Conservation (phyloP, 2,329 filamentous ascomycete genomes). For the Echinosphaeria canescens region DNA sequence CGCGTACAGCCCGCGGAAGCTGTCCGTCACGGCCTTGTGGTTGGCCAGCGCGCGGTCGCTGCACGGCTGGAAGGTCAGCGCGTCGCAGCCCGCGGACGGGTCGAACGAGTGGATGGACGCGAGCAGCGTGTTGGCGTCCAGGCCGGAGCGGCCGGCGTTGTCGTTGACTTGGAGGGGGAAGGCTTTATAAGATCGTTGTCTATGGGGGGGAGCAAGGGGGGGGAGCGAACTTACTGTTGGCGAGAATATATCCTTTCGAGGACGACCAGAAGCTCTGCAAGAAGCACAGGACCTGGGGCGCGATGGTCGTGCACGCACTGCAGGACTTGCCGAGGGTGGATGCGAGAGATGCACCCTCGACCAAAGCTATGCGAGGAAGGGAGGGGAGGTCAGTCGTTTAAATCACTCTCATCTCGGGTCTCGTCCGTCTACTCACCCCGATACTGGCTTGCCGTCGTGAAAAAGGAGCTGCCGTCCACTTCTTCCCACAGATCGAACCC, state of each 20-base stretch:
- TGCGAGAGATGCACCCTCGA: slow-evolving; percentile 47
- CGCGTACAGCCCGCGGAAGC: slow-evolving; percentile 47
- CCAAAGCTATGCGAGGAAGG: slow-evolving; percentile 17
- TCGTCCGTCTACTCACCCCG: slow-evolving; percentile 36
- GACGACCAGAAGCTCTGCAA: slow-evolving; percentile 52
- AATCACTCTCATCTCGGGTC: no score
- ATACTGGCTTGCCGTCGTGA: slow-evolving; percentile 50
- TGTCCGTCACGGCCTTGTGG: slow-evolving; percentile 54
- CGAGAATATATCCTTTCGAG: slow-evolving; percentile 34
- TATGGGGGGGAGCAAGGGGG: no score
- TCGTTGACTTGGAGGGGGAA: slow-evolving; percentile 23
- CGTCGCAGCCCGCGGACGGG: slow-evolving; percentile 39
- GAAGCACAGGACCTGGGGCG: slow-evolving; percentile 53
- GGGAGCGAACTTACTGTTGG: slow-evolving; percentile 29
- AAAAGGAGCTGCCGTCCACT: slow-evolving; percentile 56
- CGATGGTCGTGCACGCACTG: slow-evolving; percentile 36
- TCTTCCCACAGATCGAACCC: slow-evolving; percentile 75
- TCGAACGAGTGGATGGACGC: slow-evolving; percentile 50
- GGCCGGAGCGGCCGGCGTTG: slow-evolving; percentile 39
- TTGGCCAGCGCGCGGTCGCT: slow-evolving; percentile 48
- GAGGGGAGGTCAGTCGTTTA: no score
- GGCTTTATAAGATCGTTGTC: no score
- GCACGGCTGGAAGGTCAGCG: slow-evolving; percentile 59
- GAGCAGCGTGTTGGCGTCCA: slow-evolving; percentile 51
- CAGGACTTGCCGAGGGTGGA: slow-evolving; percentile 37